Conservation (phyloP, 1,284 basidiomycete genomes). For the Microbotryomycetes sp. region DNA sequence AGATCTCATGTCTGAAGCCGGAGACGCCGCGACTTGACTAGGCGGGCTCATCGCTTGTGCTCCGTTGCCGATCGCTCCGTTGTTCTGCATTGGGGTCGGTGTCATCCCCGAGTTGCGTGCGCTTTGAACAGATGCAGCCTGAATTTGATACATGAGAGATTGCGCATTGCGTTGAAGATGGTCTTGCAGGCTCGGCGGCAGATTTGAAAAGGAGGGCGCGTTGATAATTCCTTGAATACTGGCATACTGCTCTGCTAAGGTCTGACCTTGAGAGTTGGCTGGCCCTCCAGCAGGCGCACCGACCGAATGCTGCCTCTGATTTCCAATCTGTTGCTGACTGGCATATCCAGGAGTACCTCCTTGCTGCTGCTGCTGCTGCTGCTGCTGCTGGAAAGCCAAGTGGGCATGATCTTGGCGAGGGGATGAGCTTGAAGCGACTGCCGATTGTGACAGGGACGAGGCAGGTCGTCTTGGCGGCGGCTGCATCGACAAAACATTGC, state of each 20-base stretch:
- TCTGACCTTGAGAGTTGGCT: background rate
- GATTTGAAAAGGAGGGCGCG: slow-evolving; percentile 17
- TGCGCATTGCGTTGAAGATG: slow-evolving; percentile 20
- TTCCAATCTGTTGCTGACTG: slow-evolving; percentile 9
- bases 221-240: slow-evolving; percentile 21
- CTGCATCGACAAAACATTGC: background rate
- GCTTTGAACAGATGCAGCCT: slow-evolving; percentile 8
- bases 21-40: background rate
- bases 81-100: background rate
- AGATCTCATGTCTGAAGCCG: background rate
- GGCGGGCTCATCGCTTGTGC: background rate
- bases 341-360: too few relatives aligned
- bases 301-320: background rate
- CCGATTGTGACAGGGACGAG: background rate
- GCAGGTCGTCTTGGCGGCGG: background rate
- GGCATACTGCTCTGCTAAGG: slow-evolving; percentile 16
- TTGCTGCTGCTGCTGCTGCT: slow-evolving; percentile 26
- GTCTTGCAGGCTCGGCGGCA: slow-evolving; percentile 19
- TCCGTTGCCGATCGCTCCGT: background rate
- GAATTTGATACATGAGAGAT: slow-evolving; percentile 19
- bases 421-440: background rate
- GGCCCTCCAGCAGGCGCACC: background rate
- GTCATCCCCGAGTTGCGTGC: background rate
- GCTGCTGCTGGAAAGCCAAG: background rate
- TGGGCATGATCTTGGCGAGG: background rate